phyloP scores from a whole-genome alignment of 2,329 filamentous ascomycete species.

The Teratosphaeria gauchensis region DNA sequence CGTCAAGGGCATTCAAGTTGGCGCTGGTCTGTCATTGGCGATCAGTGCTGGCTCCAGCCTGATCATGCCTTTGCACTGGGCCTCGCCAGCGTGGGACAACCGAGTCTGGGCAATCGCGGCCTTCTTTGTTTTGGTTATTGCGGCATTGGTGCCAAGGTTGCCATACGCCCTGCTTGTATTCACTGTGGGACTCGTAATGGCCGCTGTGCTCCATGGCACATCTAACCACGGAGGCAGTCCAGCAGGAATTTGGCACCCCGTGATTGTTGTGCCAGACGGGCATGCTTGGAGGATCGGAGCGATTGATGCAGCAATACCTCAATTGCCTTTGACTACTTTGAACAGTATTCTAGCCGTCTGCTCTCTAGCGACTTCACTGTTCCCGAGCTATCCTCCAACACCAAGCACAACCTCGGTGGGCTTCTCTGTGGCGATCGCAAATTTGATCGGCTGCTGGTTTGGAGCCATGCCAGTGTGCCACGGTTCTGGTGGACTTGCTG shows the following conservation, averaged over 20 bases:
- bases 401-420: constrained; percentile 71
- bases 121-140: constrained; percentile 60
- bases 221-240: constrained; percentile 35
- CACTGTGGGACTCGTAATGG: constrained; percentile 56
- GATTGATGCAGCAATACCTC: constrained; percentile 64
- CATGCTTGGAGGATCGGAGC: constrained; percentile 44
- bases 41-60: constrained; percentile 65
- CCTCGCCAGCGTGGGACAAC: constrained; percentile 61
- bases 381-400: constrained; percentile 46
- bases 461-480: constrained; percentile 94
- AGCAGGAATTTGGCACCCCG: constrained; percentile 49
- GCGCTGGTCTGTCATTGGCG: constrained; percentile 74
- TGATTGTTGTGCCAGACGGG: constrained; percentile 36
- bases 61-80: constrained; percentile 60
- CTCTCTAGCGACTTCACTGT: constrained; percentile 65
- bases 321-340: constrained; percentile 81
- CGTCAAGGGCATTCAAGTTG: constrained; percentile 90
- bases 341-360: constrained; percentile 88
- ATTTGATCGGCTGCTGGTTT: constrained; percentile 79
- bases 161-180: constrained; percentile 74
- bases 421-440: constrained; percentile 73
- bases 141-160: constrained; percentile 54
- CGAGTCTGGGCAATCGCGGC: constrained; percentile 65
- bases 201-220: constrained; percentile 31
- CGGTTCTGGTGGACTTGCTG: constrained; percentile 81